Evolutionary conservation across 768 basidiomycete genomes (phyloP).

Genomic region (Tylopilus rubrobrunneus): DNA sequence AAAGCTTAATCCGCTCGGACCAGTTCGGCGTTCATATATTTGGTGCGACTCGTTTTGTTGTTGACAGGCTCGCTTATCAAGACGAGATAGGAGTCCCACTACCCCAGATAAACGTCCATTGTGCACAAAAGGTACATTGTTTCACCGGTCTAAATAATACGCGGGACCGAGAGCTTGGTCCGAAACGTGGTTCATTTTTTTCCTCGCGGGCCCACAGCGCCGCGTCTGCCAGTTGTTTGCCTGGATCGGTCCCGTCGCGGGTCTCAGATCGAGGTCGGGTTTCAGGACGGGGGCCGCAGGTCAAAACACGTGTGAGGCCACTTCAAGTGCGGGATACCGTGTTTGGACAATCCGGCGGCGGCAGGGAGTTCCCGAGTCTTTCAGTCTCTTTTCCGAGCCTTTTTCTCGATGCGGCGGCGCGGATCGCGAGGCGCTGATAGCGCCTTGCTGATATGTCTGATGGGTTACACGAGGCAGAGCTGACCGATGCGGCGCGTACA

Average conservation of each 20-base stretch:
- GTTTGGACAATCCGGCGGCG: too few species aligned
- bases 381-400: too few species aligned
- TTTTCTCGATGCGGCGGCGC: too few species aligned
- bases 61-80: not conserved
- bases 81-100: not conserved
- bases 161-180: not conserved
- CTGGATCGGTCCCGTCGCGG: too few species aligned
- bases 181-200: not conserved
- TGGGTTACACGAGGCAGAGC: too few species aligned
- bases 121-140: not conserved
- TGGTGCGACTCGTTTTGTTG: not conserved
- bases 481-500: too few species aligned
- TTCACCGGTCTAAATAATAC: not conserved
- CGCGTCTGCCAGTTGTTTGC: not conserved
- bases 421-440: too few species aligned
- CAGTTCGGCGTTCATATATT: not conserved
- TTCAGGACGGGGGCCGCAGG: not conserved
- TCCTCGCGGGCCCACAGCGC: too few species aligned
- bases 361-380: too few species aligned
- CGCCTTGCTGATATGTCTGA: too few species aligned
- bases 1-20: not conserved
- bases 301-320: not conserved
- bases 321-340: too few species aligned
- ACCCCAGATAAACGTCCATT: not conserved
- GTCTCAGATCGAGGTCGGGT: constrained; percentile 3